Conservation (phyloP, 2,329 filamentous ascomycete genomes). For the Gyromitra esculenta region DNA sequence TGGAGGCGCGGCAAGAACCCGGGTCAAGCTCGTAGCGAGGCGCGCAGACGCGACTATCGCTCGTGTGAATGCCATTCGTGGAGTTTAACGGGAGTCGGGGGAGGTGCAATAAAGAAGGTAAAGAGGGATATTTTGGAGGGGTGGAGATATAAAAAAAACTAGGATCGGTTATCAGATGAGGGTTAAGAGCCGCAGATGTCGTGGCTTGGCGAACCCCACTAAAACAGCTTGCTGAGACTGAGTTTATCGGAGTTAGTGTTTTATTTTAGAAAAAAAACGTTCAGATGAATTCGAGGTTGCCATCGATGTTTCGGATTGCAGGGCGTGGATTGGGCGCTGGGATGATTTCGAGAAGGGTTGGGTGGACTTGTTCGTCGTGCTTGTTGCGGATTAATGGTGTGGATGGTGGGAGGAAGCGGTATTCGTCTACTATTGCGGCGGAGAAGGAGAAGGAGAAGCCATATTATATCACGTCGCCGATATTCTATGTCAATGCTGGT, state of each 20-base stretch:
- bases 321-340: conserved; percentile 4
- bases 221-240: neutral
- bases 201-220: conserved; percentile 26
- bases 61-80: conserved; percentile 34
- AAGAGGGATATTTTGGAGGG: neutral
- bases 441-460: conserved; percentile 69
- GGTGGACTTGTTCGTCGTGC: conserved; percentile 17
- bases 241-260: neutral
- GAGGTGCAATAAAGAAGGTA: neutral
- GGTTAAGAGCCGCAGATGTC: conserved; percentile 29
- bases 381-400: neutral
- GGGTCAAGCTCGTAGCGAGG: conserved; percentile 4
- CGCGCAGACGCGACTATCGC: conserved; percentile 6
- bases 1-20: conserved; percentile 11
- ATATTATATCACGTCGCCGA: conserved; percentile 94
- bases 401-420: neutral
- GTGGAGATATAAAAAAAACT: conserved; percentile 26
- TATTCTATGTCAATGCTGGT: conserved; percentile 99
- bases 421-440: conserved; percentile 14
- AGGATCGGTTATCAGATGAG: conserved; percentile 28
- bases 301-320: conserved; percentile 15
- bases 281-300: conserved; percentile 28
- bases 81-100: too few relatives aligned
- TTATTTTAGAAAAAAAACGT: neutral
- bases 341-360: neutral